Conservation (phyloP, 2,329 filamentous ascomycete species). For the Boeremia lycopersici region DNA sequence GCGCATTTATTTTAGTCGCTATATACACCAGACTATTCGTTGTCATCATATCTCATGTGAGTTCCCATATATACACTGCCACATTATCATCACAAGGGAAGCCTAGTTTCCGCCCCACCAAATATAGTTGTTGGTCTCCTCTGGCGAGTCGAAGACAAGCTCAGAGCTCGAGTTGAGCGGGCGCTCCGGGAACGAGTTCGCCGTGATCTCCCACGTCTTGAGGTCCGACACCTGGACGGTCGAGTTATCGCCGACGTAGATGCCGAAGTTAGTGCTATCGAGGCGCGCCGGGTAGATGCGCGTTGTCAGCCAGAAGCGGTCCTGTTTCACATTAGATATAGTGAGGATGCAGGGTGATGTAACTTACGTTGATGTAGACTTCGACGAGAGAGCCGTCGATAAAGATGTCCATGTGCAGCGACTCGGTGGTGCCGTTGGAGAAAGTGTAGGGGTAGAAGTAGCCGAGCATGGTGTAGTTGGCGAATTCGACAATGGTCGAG, state of each 20-base stretch:
- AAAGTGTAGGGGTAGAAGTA: slow-evolving; percentile 55
- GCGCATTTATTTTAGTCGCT: too few species aligned
- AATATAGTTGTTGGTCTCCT: slow-evolving; percentile 53
- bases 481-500: slow-evolving; percentile 50
- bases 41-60: too few species aligned
- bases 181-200: slow-evolving; percentile 50
- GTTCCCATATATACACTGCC: too few species aligned
- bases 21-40: too few species aligned
- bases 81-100: too few species aligned
- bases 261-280: slow-evolving; percentile 52
- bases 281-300: slow-evolving; percentile 54
- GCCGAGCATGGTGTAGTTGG: slow-evolving; percentile 52
- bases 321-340: slow-evolving; percentile 27
- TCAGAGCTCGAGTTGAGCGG: slow-evolving; percentile 50
- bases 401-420: slow-evolving; percentile 53
- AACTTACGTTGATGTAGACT: slow-evolving; percentile 52
- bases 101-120: slow-evolving; percentile 54
- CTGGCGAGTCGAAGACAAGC: slow-evolving; percentile 51
- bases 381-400: slow-evolving; percentile 56
- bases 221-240: slow-evolving; percentile 46
- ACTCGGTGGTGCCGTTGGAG: slow-evolving; percentile 44
- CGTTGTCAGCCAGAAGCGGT: slow-evolving; percentile 49
- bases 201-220: slow-evolving; percentile 48
- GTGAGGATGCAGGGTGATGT: not conserved
- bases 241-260: slow-evolving; percentile 49